phyloP scores from a whole-genome alignment of 129 eudicot genomes.

The Solidago caesia region DNA sequence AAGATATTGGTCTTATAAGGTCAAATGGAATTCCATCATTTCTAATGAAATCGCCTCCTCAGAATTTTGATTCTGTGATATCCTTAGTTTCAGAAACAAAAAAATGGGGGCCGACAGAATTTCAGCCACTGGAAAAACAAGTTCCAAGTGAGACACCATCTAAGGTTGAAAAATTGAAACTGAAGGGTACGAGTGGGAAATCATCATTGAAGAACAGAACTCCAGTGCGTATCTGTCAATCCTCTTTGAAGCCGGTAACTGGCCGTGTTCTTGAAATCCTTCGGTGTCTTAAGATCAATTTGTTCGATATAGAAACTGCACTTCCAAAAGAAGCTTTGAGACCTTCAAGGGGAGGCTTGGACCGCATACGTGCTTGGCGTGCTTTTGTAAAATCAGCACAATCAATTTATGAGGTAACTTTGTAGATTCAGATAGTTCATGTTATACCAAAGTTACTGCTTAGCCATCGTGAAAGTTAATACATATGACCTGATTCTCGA shows the following conservation, averaged over 20 bases:
- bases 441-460: neutral
- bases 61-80: conserved; percentile 43
- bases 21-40: conserved; percentile 62
- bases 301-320: conserved; percentile 93
- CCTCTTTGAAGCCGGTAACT: conserved; percentile 60
- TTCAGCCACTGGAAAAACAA: conserved; percentile 31
- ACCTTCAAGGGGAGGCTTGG: conserved; percentile 48
- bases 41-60: conserved; percentile 34
- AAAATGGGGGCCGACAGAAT: conserved; percentile 29
- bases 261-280: conserved; percentile 70
- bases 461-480: too few species aligned
- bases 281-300: conserved; percentile 62
- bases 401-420: conserved; percentile 75
- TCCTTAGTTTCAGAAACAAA: conserved; percentile 26
- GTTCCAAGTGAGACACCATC: conserved; percentile 38
- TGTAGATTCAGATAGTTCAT: neutral
- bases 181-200: conserved; percentile 37
- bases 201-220: conserved; percentile 36
- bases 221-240: conserved; percentile 49
- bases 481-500: too few species aligned
- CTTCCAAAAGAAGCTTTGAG: conserved; percentile 77
- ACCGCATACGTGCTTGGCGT: conserved; percentile 73
- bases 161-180: conserved; percentile 35
- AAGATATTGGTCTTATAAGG: conserved; percentile 55
- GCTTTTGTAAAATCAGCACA: conserved; percentile 76